Evolutionary conservation across 179 eudicot genomes (phyloP).

Genomic region (Pouteria campechiana): DNA sequence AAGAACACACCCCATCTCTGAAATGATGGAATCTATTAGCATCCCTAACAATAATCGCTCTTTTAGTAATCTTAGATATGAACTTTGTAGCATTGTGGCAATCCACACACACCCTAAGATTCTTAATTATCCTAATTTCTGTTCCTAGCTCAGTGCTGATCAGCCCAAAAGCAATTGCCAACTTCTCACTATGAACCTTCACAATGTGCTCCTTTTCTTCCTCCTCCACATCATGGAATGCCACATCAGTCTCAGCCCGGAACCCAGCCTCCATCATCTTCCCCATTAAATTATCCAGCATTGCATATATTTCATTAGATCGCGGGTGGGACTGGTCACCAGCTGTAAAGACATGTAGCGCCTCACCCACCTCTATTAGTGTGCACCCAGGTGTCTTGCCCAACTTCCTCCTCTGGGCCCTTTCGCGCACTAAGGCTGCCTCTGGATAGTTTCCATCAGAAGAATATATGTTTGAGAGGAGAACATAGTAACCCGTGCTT

Average conservation of each 20-base stretch:
- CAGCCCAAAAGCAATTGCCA: conserved; percentile 90
- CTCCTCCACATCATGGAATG: conserved; percentile 90
- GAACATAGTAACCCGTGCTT: conserved; percentile 71
- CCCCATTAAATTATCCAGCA: conserved; percentile 62
- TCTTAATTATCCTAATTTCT: conserved; percentile 82
- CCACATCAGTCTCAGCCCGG: conserved; percentile 56
- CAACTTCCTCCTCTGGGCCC: conserved; percentile 51
- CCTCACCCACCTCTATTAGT: conserved; percentile 52
- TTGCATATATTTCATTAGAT: conserved; percentile 42
- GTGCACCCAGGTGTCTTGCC: conserved; percentile 81
- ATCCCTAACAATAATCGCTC: conserved; percentile 83
- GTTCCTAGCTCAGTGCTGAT: conserved; percentile 61
- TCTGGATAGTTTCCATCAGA: conserved; percentile 47
- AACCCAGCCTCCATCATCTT: conserved; percentile 83
- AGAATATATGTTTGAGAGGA: conserved; percentile 70
- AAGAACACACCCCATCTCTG: conserved; percentile 69
- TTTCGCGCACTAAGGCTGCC: conserved; percentile 73
- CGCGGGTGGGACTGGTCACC: conserved; percentile 68
- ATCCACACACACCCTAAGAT: conserved; percentile 87
- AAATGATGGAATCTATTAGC: conserved; percentile 95
- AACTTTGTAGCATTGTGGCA: conserved; percentile 90
- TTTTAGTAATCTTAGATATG: conserved; percentile 53
- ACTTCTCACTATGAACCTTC: conserved; percentile 82
- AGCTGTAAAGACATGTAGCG: conserved; percentile 63
- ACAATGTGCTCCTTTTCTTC: conserved; percentile 94